Evolutionary conservation across 306 rosid species (phyloP).

Genomic region (Bauhinia variegata): DNA sequence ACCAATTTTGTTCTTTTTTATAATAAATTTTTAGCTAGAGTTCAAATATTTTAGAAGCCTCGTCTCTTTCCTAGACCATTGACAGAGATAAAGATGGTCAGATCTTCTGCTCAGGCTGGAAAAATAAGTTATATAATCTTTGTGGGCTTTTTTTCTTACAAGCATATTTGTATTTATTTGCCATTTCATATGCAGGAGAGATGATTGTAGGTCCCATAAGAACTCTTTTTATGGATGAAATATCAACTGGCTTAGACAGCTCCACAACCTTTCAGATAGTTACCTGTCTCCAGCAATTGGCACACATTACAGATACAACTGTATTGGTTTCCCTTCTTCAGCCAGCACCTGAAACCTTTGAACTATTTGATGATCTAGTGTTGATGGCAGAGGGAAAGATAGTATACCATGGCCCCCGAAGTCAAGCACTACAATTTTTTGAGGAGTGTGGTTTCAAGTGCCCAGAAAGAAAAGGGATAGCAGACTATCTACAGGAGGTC

Average conservation of each 20-base stretch:
- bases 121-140: slow-evolving; percentile 14
- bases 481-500: slow-evolving; percentile 86
- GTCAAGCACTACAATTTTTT: slow-evolving; percentile 59
- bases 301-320: slow-evolving; percentile 68
- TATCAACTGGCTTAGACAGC: slow-evolving; percentile 86
- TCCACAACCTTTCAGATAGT: slow-evolving; percentile 80
- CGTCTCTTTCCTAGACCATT: slow-evolving; percentile 32
- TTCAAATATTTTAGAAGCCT: slow-evolving; percentile 21
- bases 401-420: slow-evolving; percentile 74
- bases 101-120: slow-evolving; percentile 22
- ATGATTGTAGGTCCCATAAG: slow-evolving; percentile 83
- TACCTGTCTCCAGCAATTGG: slow-evolving; percentile 77
- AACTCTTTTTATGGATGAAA: slow-evolving; percentile 84
- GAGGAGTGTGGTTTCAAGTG: slow-evolving; percentile 81
- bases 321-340: slow-evolving; percentile 85
- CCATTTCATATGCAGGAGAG: slow-evolving; percentile 60
- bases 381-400: slow-evolving; percentile 81
- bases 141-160: neutral
- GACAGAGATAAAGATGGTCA: slow-evolving; percentile 27
- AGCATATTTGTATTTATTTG: neutral
- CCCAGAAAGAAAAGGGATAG: slow-evolving; percentile 86
- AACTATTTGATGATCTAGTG: slow-evolving; percentile 78
- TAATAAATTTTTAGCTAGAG: too few relatives aligned
- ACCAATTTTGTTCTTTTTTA: too few relatives aligned
- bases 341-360: slow-evolving; percentile 84